Evolutionary conservation across 202 grass and related monocot genomes (phyloP).

Genomic region (Setaria italica): DNA sequence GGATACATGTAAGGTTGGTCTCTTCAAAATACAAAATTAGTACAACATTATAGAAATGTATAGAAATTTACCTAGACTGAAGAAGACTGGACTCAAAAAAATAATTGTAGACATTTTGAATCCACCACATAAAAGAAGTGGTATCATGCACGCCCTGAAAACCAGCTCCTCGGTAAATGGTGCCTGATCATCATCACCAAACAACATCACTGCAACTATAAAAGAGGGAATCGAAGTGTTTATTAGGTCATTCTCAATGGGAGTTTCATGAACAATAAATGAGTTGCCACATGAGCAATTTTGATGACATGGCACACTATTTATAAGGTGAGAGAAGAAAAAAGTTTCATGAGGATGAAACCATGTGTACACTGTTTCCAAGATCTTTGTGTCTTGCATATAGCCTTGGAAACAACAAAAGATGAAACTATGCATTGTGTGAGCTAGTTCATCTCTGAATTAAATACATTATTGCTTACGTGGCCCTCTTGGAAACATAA

Average conservation of each 20-base stretch:
- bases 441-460: too few relatives aligned
- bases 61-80: constrained; percentile 86
- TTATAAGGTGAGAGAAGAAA: too few relatives aligned
- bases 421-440: too few relatives aligned
- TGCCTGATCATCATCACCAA: constrained; percentile 62
- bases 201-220: constrained; percentile 28
- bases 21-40: neutral
- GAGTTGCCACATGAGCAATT: too few relatives aligned
- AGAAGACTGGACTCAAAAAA: constrained; percentile 89
- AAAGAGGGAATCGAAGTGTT: constrained; percentile 31
- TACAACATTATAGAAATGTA: constrained; percentile 28
- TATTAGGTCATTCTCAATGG: too few relatives aligned
- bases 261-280: too few relatives aligned
- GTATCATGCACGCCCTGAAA: constrained; percentile 96
- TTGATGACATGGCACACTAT: too few relatives aligned
- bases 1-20: neutral
- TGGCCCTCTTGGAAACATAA: too few relatives aligned
- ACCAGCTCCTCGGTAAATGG: constrained; percentile 91
- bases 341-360: too few relatives aligned
- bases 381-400: too few relatives aligned
- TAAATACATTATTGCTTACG: neutral
- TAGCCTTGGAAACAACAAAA: too few relatives aligned
- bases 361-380: too few relatives aligned
- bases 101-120: constrained; percentile 75
- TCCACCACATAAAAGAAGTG: constrained; percentile 91